Evolutionary conservation across 192 early-diverging fungal genomes (phyloP).

Genomic region (Lobosporangium transversale): DNA sequence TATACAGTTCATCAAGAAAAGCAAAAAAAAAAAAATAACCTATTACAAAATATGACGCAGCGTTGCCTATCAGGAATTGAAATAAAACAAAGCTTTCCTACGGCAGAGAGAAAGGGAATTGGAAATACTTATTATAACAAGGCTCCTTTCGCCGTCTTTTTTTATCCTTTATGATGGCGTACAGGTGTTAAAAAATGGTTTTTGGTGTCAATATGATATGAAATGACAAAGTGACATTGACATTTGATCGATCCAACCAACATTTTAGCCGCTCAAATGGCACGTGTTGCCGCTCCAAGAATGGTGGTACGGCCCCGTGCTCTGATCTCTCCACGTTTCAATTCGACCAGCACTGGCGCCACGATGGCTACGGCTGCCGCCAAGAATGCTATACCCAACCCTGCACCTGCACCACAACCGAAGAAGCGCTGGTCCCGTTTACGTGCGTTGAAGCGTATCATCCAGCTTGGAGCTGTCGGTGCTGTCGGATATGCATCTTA

Average conservation of each 20-base stretch:
- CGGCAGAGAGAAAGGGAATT: no score
- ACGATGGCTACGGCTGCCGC: constrained; percentile 24
- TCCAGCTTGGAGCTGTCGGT: constrained; percentile 51
- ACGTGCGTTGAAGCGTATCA: constrained; percentile 43
- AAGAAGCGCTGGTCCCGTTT: constrained; percentile 53
- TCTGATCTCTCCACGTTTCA: constrained; percentile 22
- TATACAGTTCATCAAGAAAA: no score
- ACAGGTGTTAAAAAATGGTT: no score
- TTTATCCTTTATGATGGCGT: no score
- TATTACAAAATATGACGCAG: no score
- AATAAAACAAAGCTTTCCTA: no score
- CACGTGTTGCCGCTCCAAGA: constrained; percentile 39
- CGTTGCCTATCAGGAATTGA: no score
- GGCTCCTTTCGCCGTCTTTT: no score
- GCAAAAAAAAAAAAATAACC: no score
- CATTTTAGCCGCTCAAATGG: constrained; percentile 33
- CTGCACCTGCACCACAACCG: constrained; percentile 19
- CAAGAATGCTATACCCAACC: background rate
- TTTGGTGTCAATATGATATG: no score
- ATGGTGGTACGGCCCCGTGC: constrained; percentile 20
- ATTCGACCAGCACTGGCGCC: constrained; percentile 37
- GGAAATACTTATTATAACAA: no score
- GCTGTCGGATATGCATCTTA: constrained; percentile 40
- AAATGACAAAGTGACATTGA: no score
- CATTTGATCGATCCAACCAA: constrained; percentile 3